These are phyloP conservation scores for Petrea volubilis DNA, from an alignment of 257 asterid species.

Conservation along the genomic window DNA sequence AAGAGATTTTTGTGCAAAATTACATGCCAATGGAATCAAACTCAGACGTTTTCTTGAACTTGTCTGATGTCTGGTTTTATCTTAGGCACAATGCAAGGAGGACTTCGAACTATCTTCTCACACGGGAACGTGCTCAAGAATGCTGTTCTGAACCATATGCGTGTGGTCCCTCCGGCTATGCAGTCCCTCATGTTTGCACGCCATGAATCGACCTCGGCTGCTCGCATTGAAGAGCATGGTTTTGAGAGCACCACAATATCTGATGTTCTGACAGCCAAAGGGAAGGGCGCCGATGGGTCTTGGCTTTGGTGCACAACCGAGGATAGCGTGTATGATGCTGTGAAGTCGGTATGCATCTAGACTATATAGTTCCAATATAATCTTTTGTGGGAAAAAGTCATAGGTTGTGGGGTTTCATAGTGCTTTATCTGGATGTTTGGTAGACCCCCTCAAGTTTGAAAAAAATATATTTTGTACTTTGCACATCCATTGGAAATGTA, in stretches of 20 bases:
- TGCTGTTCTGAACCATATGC: constrained; percentile 68
- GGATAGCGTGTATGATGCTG: constrained; percentile 92
- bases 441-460: too few relatives aligned
- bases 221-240: constrained; percentile 94
- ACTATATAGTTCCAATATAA: background rate
- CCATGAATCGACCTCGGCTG: constrained; percentile 69
- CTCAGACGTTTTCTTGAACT: background rate
- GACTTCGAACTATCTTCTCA: constrained; percentile 67
- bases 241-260: constrained; percentile 86
- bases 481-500: too few relatives aligned
- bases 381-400: too few relatives aligned
- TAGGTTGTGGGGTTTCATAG: too few relatives aligned
- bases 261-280: constrained; percentile 71
- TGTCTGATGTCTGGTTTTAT: constrained; percentile 9
- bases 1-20: too few relatives aligned
- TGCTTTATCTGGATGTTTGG: too few relatives aligned
- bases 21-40: background rate
- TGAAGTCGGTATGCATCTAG: constrained; percentile 70
- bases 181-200: constrained; percentile 50
- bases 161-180: constrained; percentile 51
- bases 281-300: constrained; percentile 91
- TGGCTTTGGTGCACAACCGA: constrained; percentile 99
- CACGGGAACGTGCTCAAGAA: constrained; percentile 63
- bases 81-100: constrained; percentile 84
- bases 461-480: too few relatives aligned